Evolutionary conservation across 2,329 filamentous ascomycete species (phyloP), one percentile per base, ranked within the genome.

Genomic region (Emmonsiellopsis sp.): DNA sequence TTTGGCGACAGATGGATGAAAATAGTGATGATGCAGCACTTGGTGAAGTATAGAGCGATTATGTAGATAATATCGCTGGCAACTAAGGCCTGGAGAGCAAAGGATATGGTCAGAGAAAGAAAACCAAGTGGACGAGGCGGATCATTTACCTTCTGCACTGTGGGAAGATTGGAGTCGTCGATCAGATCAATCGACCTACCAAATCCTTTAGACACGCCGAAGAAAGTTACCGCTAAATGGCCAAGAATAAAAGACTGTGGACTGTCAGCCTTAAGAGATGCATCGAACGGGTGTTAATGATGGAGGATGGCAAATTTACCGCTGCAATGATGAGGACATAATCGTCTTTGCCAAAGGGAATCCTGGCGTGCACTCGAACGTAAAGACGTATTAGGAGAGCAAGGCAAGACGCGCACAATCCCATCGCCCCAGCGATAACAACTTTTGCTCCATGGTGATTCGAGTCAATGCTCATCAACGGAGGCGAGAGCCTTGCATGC

Each of bases 1-100:
- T 72, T 67, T 6, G 73, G 73, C 2, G 74, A 74, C 13, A 77
- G 63, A 5, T 74, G 73, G 17, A 74, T 62, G 51, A 74, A 71
- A 9, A 77, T 68, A 13, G 71, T 65, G 5, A 70, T 64, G 39
- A 75, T 63, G 14, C 68, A 68, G 53, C 62, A 65, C 58, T 74
- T 74, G 13, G 70, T 72, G 13, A 75, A 62, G 55, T 71, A 74
- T 17, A 76, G 57, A 1, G 68, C 65, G 34, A 73, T 42, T 42
- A 77, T 57, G 51, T 70, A 73, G 52, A 77, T 63, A n/a, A 75
- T 60, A 54, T 77, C 67, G 58, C 67, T 67, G 42, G 66, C 61
- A 52, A 70, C 71, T 36, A 69, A 58, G 33, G 62, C 60, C 64
- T 68, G 34, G 10, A 44, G 42, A 39, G 6, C 27, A 33, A 10